Evolutionary conservation across 768 basidiomycete species (phyloP), one percentile per base, ranked within the genome.

Genomic region (Thelephora ganbajun): DNA sequence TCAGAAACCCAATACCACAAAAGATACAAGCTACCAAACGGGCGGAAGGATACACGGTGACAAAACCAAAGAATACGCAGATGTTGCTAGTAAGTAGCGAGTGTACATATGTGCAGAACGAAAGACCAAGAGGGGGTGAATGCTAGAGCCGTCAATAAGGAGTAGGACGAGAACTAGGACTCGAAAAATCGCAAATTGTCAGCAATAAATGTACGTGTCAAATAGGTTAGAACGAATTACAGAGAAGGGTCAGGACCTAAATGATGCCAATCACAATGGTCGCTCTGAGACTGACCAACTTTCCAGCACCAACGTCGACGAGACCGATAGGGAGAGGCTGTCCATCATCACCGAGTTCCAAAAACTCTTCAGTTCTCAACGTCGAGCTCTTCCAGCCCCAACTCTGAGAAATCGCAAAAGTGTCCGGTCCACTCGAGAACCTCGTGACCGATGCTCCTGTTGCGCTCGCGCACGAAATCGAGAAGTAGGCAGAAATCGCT

Each of bases 321-420:
- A 47, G 47, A 39, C 43, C 51, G 44, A 16, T 44, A 22, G 47
- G 52, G 43, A 18, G 44, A 37, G 50, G 51, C 47, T 46, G 42
- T 30, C 48, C 54, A 34, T 52, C 52, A 34, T 43, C 55, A 7
- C 52, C 59, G 36, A 54, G 52, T 50, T 66, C 61, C 11, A 69
- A 50, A 50, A 67, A 71, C 56, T 70, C 71, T 54, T 72, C 70
- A n/a, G 64, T 63, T 36, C 71, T 59, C 44, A 80, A 58, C 16
- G 73, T 73, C 49, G 70, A 72, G 46, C 71, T 73, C 66, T 90
- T 91, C 91, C 91, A 93, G 0, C 91, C 92, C 92, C 90, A 94
- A 52, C 84, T 88, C 69, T 92, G 88, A 50, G 79, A 79, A 41
- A 90, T 71, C 23, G 80, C 71, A 59, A 96, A 94, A 39, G 75